A percentile compares a stretch with the other conserved stretches of the same genome.
These are phyloP conservation scores for Pythium aphanidermatum DNA, from an alignment of 352 stramenopile species.

Conservation along the genomic window DNA sequence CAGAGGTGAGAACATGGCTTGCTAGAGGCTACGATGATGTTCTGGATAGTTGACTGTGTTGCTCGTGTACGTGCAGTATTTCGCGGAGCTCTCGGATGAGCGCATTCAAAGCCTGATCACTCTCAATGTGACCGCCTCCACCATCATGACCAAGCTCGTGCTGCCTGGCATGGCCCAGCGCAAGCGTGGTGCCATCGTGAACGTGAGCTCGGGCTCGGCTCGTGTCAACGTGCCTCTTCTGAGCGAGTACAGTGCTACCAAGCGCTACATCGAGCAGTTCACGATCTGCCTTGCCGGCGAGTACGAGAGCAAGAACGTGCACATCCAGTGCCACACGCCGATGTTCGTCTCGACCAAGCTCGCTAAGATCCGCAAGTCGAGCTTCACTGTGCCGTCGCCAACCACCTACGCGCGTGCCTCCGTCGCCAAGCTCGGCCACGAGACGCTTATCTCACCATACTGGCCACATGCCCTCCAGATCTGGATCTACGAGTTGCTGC, in stretches of 20 bases:
- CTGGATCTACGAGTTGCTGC: conserved; percentile 89
- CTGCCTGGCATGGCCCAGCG: conserved; percentile 92
- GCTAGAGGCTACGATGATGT: too few species aligned
- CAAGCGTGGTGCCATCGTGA: conserved; percentile 95
- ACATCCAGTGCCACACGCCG: conserved; percentile 97
- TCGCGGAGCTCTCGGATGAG: conserved; percentile 94
- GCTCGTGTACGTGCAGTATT: too few species aligned
- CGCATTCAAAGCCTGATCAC: conserved; percentile 92
- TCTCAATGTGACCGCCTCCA: conserved; percentile 72
- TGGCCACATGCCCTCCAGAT: conserved; percentile 96
- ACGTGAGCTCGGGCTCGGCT: conserved; percentile 95
- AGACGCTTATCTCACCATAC: conserved; percentile 91
- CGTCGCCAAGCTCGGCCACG: conserved; percentile 91
- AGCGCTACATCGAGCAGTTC: conserved; percentile 98
- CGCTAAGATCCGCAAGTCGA: conserved; percentile 96
- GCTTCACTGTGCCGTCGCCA: conserved; percentile 90
- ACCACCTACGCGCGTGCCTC: conserved; percentile 88
- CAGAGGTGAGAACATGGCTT: conserved; percentile 34
- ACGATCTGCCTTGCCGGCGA: conserved; percentile 94
- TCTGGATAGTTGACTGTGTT: too few species aligned
- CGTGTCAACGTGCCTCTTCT: conserved; percentile 95
- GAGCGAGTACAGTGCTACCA: conserved; percentile 96
- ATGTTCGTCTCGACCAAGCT: conserved; percentile 99
- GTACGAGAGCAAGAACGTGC: conserved; percentile 91
- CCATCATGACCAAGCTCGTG: conserved; percentile 84